Conservation (phyloP, 2,329 filamentous ascomycete species). For the Colletotrichum incanum region DNA sequence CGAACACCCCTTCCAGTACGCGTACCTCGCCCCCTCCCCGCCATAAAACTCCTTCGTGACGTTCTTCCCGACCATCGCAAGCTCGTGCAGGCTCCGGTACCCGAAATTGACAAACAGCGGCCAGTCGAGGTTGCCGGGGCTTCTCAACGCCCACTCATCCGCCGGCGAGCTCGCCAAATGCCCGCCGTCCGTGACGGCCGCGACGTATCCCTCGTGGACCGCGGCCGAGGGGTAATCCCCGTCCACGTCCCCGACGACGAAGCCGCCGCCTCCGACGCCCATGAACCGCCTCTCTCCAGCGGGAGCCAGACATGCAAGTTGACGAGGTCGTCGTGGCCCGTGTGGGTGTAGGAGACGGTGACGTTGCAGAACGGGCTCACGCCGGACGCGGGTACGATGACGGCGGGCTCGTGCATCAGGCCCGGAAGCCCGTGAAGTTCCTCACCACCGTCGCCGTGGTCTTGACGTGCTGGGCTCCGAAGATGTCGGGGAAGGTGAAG, state of each 20-base stretch:
- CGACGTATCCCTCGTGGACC: constrained; percentile 52
- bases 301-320: constrained; percentile 43
- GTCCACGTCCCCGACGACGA: constrained; percentile 3
- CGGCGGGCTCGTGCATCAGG: not conserved
- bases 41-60: constrained; percentile 64
- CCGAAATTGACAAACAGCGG: constrained; percentile 18
- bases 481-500: not conserved
- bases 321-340: constrained; percentile 15
- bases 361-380: constrained; percentile 43
- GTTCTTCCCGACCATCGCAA: constrained; percentile 63
- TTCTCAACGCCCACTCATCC: constrained; percentile 42
- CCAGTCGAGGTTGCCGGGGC: constrained; percentile 32
- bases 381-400: not conserved
- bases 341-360: constrained; percentile 39
- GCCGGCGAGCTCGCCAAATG: constrained; percentile 23
- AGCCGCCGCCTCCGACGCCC: constrained; percentile 44
- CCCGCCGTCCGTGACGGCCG: constrained; percentile 47
- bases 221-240: constrained; percentile 46
- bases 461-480: not conserved
- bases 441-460: constrained; percentile 3
- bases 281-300: constrained; percentile 24
- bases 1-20: constrained; percentile 72
- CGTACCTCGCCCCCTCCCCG: constrained; percentile 52
- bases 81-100: constrained; percentile 44
- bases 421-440: not conserved